These are phyloP conservation scores for Lentinula aciculospora DNA, from an alignment of 768 basidiomycete genomes.

Conservation along the genomic window DNA sequence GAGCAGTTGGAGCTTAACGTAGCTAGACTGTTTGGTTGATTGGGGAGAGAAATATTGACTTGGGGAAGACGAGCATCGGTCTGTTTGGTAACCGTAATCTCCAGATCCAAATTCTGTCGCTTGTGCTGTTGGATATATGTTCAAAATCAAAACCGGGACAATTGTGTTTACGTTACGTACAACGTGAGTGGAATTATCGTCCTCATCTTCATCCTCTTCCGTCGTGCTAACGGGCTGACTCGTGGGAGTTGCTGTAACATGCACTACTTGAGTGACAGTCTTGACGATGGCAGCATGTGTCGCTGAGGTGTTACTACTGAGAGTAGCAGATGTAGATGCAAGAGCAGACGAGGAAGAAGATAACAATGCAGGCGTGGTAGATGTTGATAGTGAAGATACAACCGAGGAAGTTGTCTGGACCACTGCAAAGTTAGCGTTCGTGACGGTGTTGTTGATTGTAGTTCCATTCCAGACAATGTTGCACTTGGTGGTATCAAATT, in stretches of 20 bases:
- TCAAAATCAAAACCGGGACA: not conserved
- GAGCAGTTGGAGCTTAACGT: conserved; percentile 47
- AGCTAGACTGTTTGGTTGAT: conserved; percentile 25
- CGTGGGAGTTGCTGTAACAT: not conserved
- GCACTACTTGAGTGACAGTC: conserved; percentile 14
- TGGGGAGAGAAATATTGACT: conserved; percentile 25
- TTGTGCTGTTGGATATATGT: not conserved
- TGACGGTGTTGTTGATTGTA: conserved; percentile 13
- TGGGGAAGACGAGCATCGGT: conserved; percentile 16
- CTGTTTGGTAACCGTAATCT: not conserved
- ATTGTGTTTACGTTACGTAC: not conserved
- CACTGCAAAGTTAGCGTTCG: not conserved
- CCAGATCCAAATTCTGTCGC: not conserved
- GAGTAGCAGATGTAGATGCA: conserved; percentile 2
- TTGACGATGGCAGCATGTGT: conserved; percentile 1
- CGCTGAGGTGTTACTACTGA: conserved; percentile 10
- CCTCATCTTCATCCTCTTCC: conserved; percentile 14
- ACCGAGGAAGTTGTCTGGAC: not conserved
- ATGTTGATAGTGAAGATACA: not conserved
- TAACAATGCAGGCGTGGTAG: not conserved
- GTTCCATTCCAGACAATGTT: conserved; percentile 50
- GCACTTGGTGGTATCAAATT: conserved; percentile 34
- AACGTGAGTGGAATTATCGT: not conserved
- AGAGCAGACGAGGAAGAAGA: conserved; percentile 1
- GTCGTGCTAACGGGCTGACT: not conserved